phyloP scores from a whole-genome alignment of 176 grass and related monocot species.

The Bonia amplexicaulis region DNA sequence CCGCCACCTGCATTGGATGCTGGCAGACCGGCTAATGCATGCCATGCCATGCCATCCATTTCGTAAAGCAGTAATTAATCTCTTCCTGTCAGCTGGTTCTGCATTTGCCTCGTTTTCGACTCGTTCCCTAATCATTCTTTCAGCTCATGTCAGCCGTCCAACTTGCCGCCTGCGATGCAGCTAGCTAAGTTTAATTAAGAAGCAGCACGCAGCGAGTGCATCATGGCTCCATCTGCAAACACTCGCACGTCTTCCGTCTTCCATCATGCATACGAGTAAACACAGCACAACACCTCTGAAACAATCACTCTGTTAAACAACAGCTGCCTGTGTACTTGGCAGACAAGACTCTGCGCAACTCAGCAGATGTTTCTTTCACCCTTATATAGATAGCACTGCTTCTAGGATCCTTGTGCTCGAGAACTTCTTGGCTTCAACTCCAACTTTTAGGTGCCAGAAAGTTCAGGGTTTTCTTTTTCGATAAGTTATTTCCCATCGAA shows the following conservation, averaged over 20 bases:
- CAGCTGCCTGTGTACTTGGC: slow-evolving; percentile 23
- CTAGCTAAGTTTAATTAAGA: neutral
- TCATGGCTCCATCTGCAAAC: slow-evolving; percentile 1
- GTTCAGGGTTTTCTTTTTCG: neutral
- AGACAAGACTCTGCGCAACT: slow-evolving; percentile 2
- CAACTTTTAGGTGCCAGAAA: neutral
- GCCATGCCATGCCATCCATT: neutral
- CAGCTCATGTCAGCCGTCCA: neutral
- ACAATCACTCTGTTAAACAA: neutral
- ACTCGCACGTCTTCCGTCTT: neutral
- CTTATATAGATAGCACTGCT: neutral
- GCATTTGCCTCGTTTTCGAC: neutral
- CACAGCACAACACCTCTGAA: neutral
- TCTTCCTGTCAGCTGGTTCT: neutral
- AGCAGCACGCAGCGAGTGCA: neutral
- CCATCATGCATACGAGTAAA: neutral
- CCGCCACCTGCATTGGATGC: neutral
- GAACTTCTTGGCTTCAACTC: slow-evolving; percentile 24
- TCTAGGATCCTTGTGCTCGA: neutral
- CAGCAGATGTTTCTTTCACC: neutral
- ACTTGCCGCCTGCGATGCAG: neutral
- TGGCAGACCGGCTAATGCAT: neutral
- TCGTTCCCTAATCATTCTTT: neutral
- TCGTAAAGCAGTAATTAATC: neutral
- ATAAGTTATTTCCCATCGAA: neutral